Evolutionary conservation across 1,139 yeast species (phyloP).

Genomic region (Suhomyces terraborum): DNA sequence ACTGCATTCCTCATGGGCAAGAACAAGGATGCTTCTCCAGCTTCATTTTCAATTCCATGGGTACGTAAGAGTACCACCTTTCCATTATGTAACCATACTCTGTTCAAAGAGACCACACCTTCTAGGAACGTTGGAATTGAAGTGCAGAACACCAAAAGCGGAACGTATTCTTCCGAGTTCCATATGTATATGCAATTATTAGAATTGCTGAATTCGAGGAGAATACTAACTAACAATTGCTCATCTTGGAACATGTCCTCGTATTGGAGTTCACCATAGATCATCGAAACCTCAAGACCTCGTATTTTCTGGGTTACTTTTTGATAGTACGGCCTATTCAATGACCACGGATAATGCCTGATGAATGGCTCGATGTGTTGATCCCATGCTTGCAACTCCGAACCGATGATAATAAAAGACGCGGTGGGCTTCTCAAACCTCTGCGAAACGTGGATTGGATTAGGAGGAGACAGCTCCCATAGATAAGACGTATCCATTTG

Average conservation of each 20-base stretch:
- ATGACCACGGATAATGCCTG: conserved; percentile 39
- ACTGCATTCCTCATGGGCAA: conserved; percentile 14
- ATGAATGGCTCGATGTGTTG: conserved; percentile 41
- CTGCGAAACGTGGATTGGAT: conserved; percentile 5
- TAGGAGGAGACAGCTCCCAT: conserved; percentile 12
- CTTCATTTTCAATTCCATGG: conserved; percentile 10
- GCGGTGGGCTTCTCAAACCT: conserved; percentile 7
- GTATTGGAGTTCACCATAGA: conserved; percentile 45
- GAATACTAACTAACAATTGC: conserved; percentile 44
- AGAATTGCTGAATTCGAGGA: conserved; percentile 34
- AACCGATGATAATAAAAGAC: conserved; percentile 8
- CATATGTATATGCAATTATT: conserved; percentile 46
- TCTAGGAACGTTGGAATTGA: conserved; percentile 40
- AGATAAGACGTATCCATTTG: conserved; percentile 8
- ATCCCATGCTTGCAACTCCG: conserved; percentile 3
- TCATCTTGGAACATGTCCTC: conserved; percentile 51
- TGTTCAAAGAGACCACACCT: conserved; percentile 38
- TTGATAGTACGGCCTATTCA: conserved; percentile 10
- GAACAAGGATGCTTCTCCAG: background rate
- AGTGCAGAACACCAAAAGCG: conserved; percentile 45
- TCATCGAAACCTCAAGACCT: conserved; percentile 24
- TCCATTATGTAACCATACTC: conserved; percentile 47
- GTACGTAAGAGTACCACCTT: conserved; percentile 24
- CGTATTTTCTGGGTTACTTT: conserved; percentile 1
- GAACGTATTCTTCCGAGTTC: conserved; percentile 58